Evolutionary conservation across 257 asterid species (phyloP).

Genomic region (Nicotiana benthamiana): DNA sequence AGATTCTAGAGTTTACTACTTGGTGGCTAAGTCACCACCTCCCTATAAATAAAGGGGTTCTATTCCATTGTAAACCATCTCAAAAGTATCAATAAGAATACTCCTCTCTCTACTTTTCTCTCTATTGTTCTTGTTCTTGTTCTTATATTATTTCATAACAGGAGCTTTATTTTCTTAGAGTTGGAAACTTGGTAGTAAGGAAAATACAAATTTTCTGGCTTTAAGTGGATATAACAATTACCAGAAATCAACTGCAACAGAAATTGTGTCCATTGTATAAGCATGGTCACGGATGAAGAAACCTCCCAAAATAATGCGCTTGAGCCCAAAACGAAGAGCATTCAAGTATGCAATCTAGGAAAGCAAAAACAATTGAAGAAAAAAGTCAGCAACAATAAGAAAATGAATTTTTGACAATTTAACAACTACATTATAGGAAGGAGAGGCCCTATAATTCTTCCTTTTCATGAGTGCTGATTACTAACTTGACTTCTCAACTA

Average conservation of each 20-base stretch:
- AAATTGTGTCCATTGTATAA: constrained; percentile 92
- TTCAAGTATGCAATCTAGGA: constrained; percentile 81
- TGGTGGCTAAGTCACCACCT: too few relatives aligned
- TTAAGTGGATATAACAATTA: constrained; percentile 15
- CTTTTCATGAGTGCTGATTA: neutral
- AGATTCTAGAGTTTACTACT: too few relatives aligned
- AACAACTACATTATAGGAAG: neutral
- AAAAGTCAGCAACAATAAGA: neutral
- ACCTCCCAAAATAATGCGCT: constrained; percentile 86
- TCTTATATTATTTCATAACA: too few relatives aligned
- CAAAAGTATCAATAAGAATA: too few relatives aligned
- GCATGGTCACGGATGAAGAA: constrained; percentile 86
- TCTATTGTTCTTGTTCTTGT: too few relatives aligned
- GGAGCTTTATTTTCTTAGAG: neutral
- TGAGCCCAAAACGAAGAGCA: constrained; percentile 74
- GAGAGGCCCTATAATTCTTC: neutral
- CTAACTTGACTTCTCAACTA: neutral
- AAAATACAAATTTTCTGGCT: neutral
- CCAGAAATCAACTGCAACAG: constrained; percentile 94
- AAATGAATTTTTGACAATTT: neutral
- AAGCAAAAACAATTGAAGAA: constrained; percentile 1
- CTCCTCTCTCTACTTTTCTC: too few relatives aligned
- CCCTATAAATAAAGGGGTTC: too few relatives aligned
- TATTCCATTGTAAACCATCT: too few relatives aligned
- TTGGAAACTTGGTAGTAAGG: neutral